Base-by-base conservation (phyloP, 2,329 filamentous ascomycete genomes). In the Chaetomium sp. region DNA sequence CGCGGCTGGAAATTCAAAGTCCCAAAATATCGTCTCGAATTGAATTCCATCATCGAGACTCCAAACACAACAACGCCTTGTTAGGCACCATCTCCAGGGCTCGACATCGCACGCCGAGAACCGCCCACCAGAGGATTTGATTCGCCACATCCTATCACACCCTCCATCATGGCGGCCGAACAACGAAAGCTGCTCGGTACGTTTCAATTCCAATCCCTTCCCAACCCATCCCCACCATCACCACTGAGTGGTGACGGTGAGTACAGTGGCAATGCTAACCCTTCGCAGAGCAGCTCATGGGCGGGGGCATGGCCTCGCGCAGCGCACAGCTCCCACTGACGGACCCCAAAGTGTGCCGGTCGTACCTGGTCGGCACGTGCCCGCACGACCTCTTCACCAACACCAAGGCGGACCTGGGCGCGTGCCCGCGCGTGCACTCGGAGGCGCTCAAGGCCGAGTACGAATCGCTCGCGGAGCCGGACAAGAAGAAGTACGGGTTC, bases 381-480 rank as follows among this genome's bases (percentile, higher is more conserved):
- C 95, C 95, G 0, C 94, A 98, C 82, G 95, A 99, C 76, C 92
- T 99, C 74, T 99, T 99, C 85, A 99, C 94, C 70, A 99, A 99
- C 80, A 99, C 95, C 54, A 98, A 97, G 81, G 93, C 98, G 83
- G 95, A 99, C 76, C 86, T 98, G 38, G 95, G 95, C 2, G 86
- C 88, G 0, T 99, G 95, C 75, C 86, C 91, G 57, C 95, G 94
- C 76, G 85, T 94, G 29, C 95, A 99, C 80, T 91, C 87, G 57
- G 93, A 97, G 76, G 87, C 88, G 13, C 84, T 98, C 70, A 97
- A 97, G 78, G 82, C 88, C 56, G 93, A 99, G 76, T 99, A 95
- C 77, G 90, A 96, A 71, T 83, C 81, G 1, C 87, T 95, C 0
- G 81, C 90, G 4, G 82, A 89, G 1, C 79, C 86, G 33, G 90